These are phyloP conservation scores for Volvox africanus DNA, from an alignment of 139 green algal genomes.

Conservation along the genomic window DNA sequence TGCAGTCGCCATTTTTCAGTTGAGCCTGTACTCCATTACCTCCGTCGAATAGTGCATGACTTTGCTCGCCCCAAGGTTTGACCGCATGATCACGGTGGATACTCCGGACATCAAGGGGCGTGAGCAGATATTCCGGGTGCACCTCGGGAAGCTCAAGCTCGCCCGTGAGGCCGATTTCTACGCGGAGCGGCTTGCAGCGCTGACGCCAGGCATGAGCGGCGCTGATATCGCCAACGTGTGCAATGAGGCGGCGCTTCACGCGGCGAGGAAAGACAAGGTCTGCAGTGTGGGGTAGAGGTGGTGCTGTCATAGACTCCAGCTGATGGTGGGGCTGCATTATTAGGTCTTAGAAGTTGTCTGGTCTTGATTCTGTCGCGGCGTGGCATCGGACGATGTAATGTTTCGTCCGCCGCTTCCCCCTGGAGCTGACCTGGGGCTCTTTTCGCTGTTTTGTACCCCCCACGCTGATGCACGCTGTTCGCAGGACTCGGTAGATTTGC, in stretches of 20 bases:
- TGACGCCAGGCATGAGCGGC: constrained; percentile 94
- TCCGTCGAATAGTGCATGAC: neutral
- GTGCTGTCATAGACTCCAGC: no score
- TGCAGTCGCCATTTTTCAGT: no score
- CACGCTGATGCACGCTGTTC: neutral
- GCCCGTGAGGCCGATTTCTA: constrained; percentile 86
- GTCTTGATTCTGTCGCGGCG: no score
- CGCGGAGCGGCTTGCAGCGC: constrained; percentile 89
- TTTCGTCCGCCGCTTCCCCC: no score
- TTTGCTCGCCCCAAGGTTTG: constrained; percentile 77
- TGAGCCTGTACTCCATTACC: no score
- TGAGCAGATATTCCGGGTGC: constrained; percentile 96
- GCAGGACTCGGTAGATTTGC: constrained; percentile 73
- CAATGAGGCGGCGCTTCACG: constrained; percentile 98
- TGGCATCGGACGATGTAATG: no score
- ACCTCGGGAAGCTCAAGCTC: constrained; percentile 90
- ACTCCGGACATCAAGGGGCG: constrained; percentile 96
- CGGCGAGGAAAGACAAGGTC: constrained; percentile 79
- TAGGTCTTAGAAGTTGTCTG: no score
- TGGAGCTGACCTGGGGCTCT: no score
- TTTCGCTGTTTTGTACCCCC: no score
- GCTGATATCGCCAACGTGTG: constrained; percentile 99
- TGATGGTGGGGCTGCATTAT: no score
- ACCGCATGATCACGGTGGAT: constrained; percentile 97
- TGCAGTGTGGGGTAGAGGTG: no score